Conservation (phyloP, 108 stramenopile species). For the Aurantiochytrium sp. region DNA sequence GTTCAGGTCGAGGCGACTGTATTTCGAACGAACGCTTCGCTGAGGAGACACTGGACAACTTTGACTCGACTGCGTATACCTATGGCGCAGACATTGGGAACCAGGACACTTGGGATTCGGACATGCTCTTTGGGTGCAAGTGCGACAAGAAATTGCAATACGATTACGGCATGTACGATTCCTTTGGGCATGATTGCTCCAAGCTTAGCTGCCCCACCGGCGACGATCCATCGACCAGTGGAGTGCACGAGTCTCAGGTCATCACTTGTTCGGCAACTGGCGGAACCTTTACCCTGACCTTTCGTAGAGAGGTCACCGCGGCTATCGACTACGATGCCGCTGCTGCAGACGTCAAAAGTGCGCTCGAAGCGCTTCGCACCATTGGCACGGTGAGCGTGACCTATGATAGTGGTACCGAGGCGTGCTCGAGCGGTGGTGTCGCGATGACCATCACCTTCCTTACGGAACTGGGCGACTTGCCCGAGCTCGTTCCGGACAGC, state of each 20-base stretch:
- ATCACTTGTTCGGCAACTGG: slow-evolving; percentile 56
- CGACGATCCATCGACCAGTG: slow-evolving; percentile 40
- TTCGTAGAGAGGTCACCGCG: slow-evolving; percentile 47
- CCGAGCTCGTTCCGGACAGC: neutral
- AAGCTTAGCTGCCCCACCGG: slow-evolving; percentile 33
- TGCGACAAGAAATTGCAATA: slow-evolving; percentile 35
- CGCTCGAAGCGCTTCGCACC: slow-evolving; percentile 49
- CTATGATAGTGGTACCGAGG: slow-evolving; percentile 31
- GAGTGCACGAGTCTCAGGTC: slow-evolving; percentile 52
- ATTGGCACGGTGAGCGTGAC: slow-evolving; percentile 27
- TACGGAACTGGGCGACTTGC: slow-evolving; percentile 26
- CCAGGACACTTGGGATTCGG: slow-evolving; percentile 41
- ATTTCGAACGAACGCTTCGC: slow-evolving; percentile 58
- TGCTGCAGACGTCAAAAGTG: slow-evolving; percentile 35
- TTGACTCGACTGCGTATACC: slow-evolving; percentile 48
- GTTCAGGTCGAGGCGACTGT: slow-evolving; percentile 64
- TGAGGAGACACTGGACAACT: slow-evolving; percentile 41
- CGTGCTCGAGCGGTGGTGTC: slow-evolving; percentile 19
- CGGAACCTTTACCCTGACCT: slow-evolving; percentile 60
- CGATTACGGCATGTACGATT: neutral
- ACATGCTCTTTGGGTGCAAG: slow-evolving; percentile 38
- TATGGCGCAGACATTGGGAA: slow-evolving; percentile 45
- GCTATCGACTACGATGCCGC: slow-evolving; percentile 58
- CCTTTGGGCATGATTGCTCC: slow-evolving; percentile 44
- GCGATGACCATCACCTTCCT: slow-evolving; percentile 28